phyloP scores from a whole-genome alignment of 202 grass and related monocot species.

The Carex arenaria region DNA sequence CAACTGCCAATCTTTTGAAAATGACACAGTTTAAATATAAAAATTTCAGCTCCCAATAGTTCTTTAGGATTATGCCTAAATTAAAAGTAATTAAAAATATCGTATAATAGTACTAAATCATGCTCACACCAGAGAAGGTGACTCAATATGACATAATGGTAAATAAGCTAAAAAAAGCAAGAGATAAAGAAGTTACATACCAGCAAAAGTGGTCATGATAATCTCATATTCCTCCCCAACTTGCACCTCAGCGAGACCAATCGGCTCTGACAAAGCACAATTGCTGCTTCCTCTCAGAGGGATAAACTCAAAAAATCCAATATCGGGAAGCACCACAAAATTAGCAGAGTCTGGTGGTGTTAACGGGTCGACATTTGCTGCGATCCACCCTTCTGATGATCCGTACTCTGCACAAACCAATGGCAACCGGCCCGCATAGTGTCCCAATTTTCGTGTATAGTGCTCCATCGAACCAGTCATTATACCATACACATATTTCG shows the following conservation, averaged over 20 bases:
- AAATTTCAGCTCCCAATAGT: not conserved
- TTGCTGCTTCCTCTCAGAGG: constrained; percentile 27
- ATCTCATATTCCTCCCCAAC: constrained; percentile 82
- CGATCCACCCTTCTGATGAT: constrained; percentile 82
- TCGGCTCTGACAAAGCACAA: constrained; percentile 45
- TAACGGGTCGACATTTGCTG: constrained; percentile 60
- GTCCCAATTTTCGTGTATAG: constrained; percentile 74
- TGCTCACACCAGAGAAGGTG: constrained; percentile 2
- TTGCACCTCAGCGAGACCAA: constrained; percentile 65
- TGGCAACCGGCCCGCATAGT: constrained; percentile 74
- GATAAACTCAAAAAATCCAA: constrained; percentile 93
- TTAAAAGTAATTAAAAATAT: not conserved
- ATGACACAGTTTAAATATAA: not conserved
- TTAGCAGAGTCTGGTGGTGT: constrained; percentile 48
- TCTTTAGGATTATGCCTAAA: not conserved
- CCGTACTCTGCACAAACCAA: constrained; percentile 86
- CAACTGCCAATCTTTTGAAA: not conserved
- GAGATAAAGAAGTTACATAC: constrained; percentile 24
- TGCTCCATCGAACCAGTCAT: constrained; percentile 98
- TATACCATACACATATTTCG: constrained; percentile 83
- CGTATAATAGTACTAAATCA: not conserved
- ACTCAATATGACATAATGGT: not conserved
- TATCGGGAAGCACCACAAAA: constrained; percentile 82
- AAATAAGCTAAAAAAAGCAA: not conserved
- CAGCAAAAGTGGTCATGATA: constrained; percentile 85